Evolutionary conservation across 768 basidiomycete genomes (phyloP), one percentile per base, ranked within the genome.

Genomic region (Macrolepiota fuliginosa): DNA sequence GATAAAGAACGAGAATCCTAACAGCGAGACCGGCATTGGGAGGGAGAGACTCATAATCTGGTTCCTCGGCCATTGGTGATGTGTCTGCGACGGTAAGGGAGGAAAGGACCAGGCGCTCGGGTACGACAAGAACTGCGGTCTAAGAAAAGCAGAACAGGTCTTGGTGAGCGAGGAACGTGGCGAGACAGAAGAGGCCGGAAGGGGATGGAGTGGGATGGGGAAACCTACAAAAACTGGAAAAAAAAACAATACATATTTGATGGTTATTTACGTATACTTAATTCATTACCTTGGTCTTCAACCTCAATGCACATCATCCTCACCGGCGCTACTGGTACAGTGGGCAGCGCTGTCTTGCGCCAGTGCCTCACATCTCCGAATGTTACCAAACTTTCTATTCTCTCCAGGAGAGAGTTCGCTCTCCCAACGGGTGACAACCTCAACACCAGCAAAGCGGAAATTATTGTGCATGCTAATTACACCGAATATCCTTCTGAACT

Each of bases 11-110:
- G 25, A 22, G 47, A 27, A 24, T 51, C 74, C 86, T 67, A 68
- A 91, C 90, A 25, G 85, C 86, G 68, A 94, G 83, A 51, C 92
- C 89, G 42, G 90, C 88, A 75, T 92, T 92, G 7, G 86, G 82
- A 58, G 91, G 88, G 54, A 66, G 55, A 10, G 60, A 62, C 37
- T 66, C 65, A 56, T 66, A 66, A 22, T 66, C 65, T 46, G 57
- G 53, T 62, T 66, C 65, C 17, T 66, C 65, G 35, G 63, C 65
- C 65, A 64, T 66, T 32, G 45, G 37, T 49, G 51, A 40, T 12
- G 46, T 32, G 35, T 59, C 35, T n/a, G 40, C 13, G 53, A 24
- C n/a, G 53, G 35, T 37, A n/a, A 12, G 7, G 35, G 10, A 24
- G n/a, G 17, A 19, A 45, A 45, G 42, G 17, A 32, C 39, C 13